Evolutionary conservation across 148 eudicot genomes (phyloP), one percentile per base, ranked within the genome.

Genomic region (Oxyria digyna): DNA sequence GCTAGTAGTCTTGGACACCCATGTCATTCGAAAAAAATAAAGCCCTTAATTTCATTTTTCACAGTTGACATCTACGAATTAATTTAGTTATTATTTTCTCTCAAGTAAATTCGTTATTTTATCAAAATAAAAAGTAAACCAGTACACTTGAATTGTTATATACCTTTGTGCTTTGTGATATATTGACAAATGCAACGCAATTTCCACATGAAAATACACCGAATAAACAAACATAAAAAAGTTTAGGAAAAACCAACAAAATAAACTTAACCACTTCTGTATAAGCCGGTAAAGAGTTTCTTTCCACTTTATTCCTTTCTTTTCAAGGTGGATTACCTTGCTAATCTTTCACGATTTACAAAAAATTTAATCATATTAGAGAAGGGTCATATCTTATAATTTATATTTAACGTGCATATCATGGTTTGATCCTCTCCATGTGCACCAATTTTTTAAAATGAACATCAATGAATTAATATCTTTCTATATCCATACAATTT

Each of bases 361-460:
- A n/a, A n/a, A n/a, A 52, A 13, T 4, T 0, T 21, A 52, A 52
- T 7, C 4, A 45, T 15, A 17, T 6, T 50, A 21, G 26, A 50
- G 12, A 50, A 50, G 9, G 3, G 21, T 50, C 21, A 50, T 21
- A 21, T 18, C 2, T 6, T 48, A 17, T 3, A 43, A n/a, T 18
- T 20, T 2, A 35, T n/a, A n/a, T n/a, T n/a, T n/a, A 49, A 21
- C 8, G 49, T 45, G n/a, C 49, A 45, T 15, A 49, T 18, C 29
- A 52, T 52, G 59, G 29, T 50, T 50, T 50, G 29, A 50, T 52
- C 59, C 59, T 13, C 59, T 52, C 59, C 59, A 52, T 23, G 59
- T 52, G 59, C 59, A n/a, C n/a, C n/a, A n/a, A n/a, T n/a, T n/a
- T n/a, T n/a, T n/a, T n/a, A n/a, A n/a, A n/a, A n/a, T n/a, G n/a